These are phyloP conservation scores for Boletus vinaceobasis DNA, from an alignment of 768 basidiomycete species.

Conservation along the genomic window DNA sequence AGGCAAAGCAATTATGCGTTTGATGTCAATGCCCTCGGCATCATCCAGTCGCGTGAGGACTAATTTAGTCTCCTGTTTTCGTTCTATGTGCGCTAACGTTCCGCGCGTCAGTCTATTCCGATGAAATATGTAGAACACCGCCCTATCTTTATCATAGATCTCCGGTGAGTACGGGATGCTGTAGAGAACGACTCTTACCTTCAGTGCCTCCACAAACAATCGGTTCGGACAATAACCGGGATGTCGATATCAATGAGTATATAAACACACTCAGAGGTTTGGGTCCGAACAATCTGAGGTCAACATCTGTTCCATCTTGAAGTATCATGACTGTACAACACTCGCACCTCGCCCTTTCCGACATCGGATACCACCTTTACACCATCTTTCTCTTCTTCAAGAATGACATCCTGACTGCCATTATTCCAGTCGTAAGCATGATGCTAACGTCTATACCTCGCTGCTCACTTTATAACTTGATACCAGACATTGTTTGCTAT, in stretches of 20 bases:
- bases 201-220: background rate
- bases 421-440: conserved; percentile 44
- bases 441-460: rapidly evolving
- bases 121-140: background rate
- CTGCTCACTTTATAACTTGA: background rate
- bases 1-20: background rate
- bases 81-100: too few relatives aligned
- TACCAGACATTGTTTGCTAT: conserved; percentile 32
- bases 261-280: conserved; percentile 1
- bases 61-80: too few relatives aligned
- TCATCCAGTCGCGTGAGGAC: background rate
- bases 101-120: too few relatives aligned
- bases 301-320: background rate
- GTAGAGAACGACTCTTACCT: background rate
- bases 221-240: conserved; percentile 5
- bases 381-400: conserved; percentile 41
- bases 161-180: background rate
- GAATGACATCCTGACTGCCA: conserved; percentile 44
- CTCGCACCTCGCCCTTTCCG: background rate
- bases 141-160: background rate
- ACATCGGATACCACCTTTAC: conserved; percentile 24
- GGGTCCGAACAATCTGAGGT: background rate
- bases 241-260: background rate
- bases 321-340: conserved; percentile 20
- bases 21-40: background rate